Conservation (phyloP, 2,329 filamentous ascomycete genomes). For the Phialophora chinensis region DNA sequence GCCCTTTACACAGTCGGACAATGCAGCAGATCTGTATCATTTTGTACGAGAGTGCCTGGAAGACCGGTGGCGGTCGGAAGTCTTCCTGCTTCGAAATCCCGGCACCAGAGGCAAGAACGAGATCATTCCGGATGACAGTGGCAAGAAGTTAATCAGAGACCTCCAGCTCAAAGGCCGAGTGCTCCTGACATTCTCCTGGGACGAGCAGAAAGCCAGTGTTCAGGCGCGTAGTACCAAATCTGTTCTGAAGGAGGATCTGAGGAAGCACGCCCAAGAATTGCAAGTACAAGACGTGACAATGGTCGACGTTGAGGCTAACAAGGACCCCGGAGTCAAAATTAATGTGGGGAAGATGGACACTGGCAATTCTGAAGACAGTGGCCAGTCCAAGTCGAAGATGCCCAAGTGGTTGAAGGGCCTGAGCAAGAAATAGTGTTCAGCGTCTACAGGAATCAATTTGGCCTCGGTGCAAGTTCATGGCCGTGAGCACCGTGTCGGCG, state of each 20-base stretch:
- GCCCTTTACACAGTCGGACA: conserved; percentile 71
- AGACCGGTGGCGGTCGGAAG: conserved; percentile 58
- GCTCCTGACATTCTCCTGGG: conserved; percentile 78
- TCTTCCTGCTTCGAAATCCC: conserved; percentile 74
- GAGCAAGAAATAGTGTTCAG: conserved; percentile 66
- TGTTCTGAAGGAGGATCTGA: conserved; percentile 67
- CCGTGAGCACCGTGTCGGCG: background rate
- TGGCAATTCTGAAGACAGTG: conserved; percentile 44
- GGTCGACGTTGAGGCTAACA: conserved; percentile 48
- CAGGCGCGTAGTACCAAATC: conserved; percentile 59
- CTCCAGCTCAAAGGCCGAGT: conserved; percentile 74
- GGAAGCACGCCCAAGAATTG: conserved; percentile 69
- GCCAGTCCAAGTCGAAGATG: conserved; percentile 50
- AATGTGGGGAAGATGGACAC: conserved; percentile 44
- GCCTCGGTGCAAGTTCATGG: conserved; percentile 1
- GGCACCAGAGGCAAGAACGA: conserved; percentile 55
- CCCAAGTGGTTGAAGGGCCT: conserved; percentile 77
- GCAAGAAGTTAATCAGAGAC: conserved; percentile 67
- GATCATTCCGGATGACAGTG: conserved; percentile 48
- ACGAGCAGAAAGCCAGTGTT: conserved; percentile 62
- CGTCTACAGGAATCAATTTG: background rate
- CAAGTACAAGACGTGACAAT: conserved; percentile 65
- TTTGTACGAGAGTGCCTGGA: conserved; percentile 75
- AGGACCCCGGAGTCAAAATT: conserved; percentile 39
- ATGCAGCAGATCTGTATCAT: conserved; percentile 72